A percentile compares a stretch with the other conserved stretches of the same genome.
These are phyloP conservation scores for Pythium guiyangense DNA, from an alignment of 352 stramenopile species.

Conservation along the genomic window DNA sequence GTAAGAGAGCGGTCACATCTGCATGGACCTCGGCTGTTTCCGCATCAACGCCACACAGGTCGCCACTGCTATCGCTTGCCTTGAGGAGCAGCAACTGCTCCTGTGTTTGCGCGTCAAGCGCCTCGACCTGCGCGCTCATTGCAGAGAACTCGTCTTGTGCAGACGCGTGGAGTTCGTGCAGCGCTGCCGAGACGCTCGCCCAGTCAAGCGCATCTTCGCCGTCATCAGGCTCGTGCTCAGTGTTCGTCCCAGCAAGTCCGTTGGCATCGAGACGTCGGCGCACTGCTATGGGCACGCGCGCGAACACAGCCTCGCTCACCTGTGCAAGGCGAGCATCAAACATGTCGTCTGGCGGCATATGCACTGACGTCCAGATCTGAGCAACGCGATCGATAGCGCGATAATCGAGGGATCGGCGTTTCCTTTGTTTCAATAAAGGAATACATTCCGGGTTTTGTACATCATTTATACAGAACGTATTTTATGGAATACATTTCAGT, in stretches of 20 bases:
- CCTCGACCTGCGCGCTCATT: slow-evolving; percentile 8
- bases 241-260: not conserved
- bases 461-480: no score
- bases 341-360: no score
- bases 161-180: slow-evolving; percentile 14
- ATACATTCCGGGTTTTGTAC: no score
- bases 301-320: slow-evolving; percentile 7
- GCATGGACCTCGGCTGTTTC: not conserved
- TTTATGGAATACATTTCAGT: no score
- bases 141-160: slow-evolving; percentile 11
- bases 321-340: not conserved
- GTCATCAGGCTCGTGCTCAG: not conserved
- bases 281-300: not conserved
- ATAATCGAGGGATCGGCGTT: no score
- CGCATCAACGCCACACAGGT: not conserved
- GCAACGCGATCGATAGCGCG: no score
- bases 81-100: not conserved
- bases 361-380: no score
- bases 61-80: not conserved
- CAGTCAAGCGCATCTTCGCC: slow-evolving; percentile 5
- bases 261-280: slow-evolving; percentile 1
- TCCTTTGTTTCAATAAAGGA: no score
- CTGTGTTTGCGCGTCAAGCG: slow-evolving; percentile 4
- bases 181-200: slow-evolving; percentile 10
- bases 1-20: slow-evolving; percentile 14